Base-by-base conservation (phyloP, 2,329 filamentous ascomycete genomes). In the Furcasterigmium sp. region DNA sequence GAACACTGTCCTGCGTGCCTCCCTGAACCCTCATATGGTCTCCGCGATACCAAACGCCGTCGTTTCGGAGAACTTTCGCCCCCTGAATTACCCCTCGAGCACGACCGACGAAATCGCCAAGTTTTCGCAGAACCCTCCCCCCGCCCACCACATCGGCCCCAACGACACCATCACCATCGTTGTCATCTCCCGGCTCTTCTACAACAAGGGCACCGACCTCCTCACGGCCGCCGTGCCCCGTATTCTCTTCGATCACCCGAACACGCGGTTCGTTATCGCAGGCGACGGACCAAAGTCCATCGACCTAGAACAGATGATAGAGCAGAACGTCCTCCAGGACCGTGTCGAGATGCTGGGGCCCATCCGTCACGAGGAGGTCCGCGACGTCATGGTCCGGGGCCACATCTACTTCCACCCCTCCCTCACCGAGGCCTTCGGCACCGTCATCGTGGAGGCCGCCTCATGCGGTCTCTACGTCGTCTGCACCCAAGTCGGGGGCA, bases 1-100 rank as follows among this genome's bases (percentile, higher is more conserved):
- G 63, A 98, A 98, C 58, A 98, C 93, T 0, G 93, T 97, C 7
- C 78, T 98, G 9, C 80, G 93, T 56, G 93, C 93, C 4, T 95
- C 91, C 0, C 77, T 98, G 2, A 94, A 98, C 57, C 94, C 93
- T 2, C 72, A 95, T 19, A 96, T 96, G 84, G 93, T 98, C 18
- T 97, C 91, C 0, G 93, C 95, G 29, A 97, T 98, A 46, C 93
- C 93, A 13, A 98, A 98, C 53, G 93, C 93, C 9, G 87, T 98
- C 2, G 94, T 98, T 2, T 91, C 94, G 10, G 91, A 95, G 57
- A 95, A 96, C 66, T 98, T 98, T 58, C 81, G 84, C 41, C 93
- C 91, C 0, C 52, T 73, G 59, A 55, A 67, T 56, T 53, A 61
- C 63, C 47, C 70, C 59, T 49, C 65, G 44, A 48, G 60, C 23